Evolutionary conservation across 495 filamentous ascomycete genomes (phyloP).

Genomic region (Tuber magnatum): DNA sequence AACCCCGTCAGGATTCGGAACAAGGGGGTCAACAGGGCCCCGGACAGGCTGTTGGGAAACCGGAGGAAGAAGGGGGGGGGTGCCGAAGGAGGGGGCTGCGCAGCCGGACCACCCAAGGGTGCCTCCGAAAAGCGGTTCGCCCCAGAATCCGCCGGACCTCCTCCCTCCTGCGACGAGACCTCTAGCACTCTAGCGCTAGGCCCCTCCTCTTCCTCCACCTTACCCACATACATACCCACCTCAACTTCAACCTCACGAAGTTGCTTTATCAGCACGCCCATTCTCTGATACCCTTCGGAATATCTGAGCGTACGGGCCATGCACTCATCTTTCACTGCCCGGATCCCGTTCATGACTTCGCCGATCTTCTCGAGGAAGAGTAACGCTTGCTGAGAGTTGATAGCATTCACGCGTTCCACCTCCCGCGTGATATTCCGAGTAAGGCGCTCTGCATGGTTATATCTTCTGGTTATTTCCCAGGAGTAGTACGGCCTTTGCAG

Average conservation of each 20-base stretch:
- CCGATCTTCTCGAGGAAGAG: neutral
- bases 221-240: neutral
- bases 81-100: neutral
- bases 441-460: neutral
- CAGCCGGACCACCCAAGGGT: neutral
- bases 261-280: neutral
- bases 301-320: neutral
- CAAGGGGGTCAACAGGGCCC: neutral
- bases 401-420: neutral
- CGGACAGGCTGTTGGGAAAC: neutral
- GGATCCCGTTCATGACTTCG: neutral
- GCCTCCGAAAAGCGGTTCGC: neutral
- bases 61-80: neutral
- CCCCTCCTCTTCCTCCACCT: neutral
- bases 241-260: neutral
- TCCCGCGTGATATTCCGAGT: neutral
- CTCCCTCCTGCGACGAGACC: neutral
- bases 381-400: neutral
- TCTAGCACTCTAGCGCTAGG: neutral
- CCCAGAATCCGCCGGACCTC: neutral
- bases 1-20: neutral
- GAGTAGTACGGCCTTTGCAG: neutral
- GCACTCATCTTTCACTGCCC: neutral
- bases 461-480: neutral
- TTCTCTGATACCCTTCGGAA: neutral